These are phyloP conservation scores for Immersiporthe knoxdaviesiana DNA, from an alignment of 2,329 filamentous ascomycete species.

Conservation along the genomic window DNA sequence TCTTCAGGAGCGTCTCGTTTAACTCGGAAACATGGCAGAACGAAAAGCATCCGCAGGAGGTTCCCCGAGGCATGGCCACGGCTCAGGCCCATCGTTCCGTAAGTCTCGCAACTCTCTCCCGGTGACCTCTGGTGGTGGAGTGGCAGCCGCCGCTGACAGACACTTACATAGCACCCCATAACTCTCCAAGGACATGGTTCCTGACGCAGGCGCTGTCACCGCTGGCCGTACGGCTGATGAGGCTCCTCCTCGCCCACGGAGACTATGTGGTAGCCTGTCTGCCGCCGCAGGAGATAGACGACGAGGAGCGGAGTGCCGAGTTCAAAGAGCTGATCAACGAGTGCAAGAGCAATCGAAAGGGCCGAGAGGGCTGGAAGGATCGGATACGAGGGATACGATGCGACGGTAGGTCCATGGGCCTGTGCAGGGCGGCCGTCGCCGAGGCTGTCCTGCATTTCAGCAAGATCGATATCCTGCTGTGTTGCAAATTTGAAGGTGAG, in stretches of 20 bases:
- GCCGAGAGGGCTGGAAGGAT: conserved; percentile 78
- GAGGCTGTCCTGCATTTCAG: conserved; percentile 85
- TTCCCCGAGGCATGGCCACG: conserved; percentile 46
- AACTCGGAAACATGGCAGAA: conserved; percentile 44
- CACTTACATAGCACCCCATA: conserved; percentile 59
- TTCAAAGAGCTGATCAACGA: conserved; percentile 79
- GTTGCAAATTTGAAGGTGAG: conserved; percentile 83
- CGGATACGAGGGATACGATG: conserved; percentile 70
- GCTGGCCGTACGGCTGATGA: conserved; percentile 79
- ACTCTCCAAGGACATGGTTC: conserved; percentile 87
- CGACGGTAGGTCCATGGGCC: conserved; percentile 64
- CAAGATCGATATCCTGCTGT: conserved; percentile 85
- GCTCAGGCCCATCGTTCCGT: conserved; percentile 57
- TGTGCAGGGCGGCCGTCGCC: conserved; percentile 84
- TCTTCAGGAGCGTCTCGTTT: conserved; percentile 21
- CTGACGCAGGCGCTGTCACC: conserved; percentile 86
- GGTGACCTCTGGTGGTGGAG: conserved; percentile 19
- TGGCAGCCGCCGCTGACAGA: conserved; percentile 40
- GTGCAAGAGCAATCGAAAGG: conserved; percentile 64
- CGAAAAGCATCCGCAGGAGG: conserved; percentile 50
- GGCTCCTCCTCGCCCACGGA: conserved; percentile 83
- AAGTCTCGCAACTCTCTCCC: conserved; percentile 36
- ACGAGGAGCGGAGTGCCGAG: conserved; percentile 74
- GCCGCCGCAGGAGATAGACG: conserved; percentile 75
- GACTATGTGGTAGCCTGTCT: conserved; percentile 89